Conservation (phyloP, 257 asterid genomes). For the Avicennia marina region DNA sequence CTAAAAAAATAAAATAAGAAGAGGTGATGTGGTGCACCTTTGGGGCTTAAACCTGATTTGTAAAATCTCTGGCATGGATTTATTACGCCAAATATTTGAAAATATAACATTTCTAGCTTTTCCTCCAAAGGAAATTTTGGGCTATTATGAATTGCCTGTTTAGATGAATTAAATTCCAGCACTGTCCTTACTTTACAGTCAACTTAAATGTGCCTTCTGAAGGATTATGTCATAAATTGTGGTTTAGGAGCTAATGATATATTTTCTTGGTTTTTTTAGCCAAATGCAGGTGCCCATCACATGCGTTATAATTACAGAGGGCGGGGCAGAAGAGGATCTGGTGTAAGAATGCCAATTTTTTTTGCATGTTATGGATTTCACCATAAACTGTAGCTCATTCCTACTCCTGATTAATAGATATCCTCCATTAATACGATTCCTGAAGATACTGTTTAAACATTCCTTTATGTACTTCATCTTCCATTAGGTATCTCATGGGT, state of each 20-base stretch:
- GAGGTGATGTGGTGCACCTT: neutral
- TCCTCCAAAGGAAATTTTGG: neutral
- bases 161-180: neutral
- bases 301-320: conserved; percentile 70
- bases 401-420: too few species aligned
- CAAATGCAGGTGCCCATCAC: conserved; percentile 62
- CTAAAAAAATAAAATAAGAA: too few species aligned
- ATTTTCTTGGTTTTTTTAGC: conserved; percentile 33
- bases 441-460: too few species aligned
- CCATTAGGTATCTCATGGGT: too few species aligned
- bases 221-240: neutral
- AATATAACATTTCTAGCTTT: neutral
- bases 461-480: too few species aligned
- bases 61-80: neutral
- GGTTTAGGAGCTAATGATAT: conserved; percentile 19
- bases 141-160: neutral
- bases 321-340: conserved; percentile 92
- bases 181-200: too few species aligned
- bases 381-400: too few species aligned
- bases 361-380: neutral
- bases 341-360: conserved; percentile 34
- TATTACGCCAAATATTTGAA: neutral
- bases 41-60: neutral
- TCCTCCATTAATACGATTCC: too few species aligned
- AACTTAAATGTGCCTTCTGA: neutral